Base-by-base conservation (phyloP, 352 stramenopile genomes). In the Plasmopara muralis region DNA sequence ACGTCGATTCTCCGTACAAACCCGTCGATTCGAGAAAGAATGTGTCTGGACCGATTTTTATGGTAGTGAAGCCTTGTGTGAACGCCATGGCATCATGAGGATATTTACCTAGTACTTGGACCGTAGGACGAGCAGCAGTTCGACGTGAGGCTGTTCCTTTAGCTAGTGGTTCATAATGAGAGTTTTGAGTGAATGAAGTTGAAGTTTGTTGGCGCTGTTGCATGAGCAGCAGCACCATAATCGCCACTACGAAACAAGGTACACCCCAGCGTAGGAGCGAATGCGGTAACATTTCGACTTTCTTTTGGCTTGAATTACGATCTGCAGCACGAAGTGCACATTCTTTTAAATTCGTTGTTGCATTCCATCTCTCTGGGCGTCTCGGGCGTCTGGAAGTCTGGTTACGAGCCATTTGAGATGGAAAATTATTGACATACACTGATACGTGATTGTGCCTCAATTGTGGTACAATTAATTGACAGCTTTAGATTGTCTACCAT, bases 21-120 rank as follows among this genome's bases (percentile, higher is more conserved):
- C 93, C 93, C 16, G 84, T 96, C 0, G 89, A 97, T 70, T 98
- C 90, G 52, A 95, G 93, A n/a, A 98, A 81, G 33, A 83, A 75
- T 33, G 88, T 93, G 29, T 81, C 45, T 2, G 63, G 38, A 9
- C 60, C 74, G 29, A 64, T 66, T 45, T 85, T 55, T 42, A 96
- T 37, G 65, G 89, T 43, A 10, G 51, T 65, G 30, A 93, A 64
- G 1, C 87, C 87, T 50, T 93, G 89, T 15, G 87, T 96, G 61
- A 97, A 97, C 4, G 89, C 85, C 16, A 57, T 44, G 0, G 62
- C 6, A 50, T 96, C 89, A 53, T 97, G 89, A 12, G 83, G 78
- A 54, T 83, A 91, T 64, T 71, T 72, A 13, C 55, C 68, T 28
- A 93, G 53, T 25, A 93, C 65, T 34, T 86, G 53, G n/a, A 91